A percentile compares a stretch with the other conserved stretches of the same genome.
Evolutionary conservation across 1,284 basidiomycete species (phyloP).

Genomic region (Cystobasidium sp.): DNA sequence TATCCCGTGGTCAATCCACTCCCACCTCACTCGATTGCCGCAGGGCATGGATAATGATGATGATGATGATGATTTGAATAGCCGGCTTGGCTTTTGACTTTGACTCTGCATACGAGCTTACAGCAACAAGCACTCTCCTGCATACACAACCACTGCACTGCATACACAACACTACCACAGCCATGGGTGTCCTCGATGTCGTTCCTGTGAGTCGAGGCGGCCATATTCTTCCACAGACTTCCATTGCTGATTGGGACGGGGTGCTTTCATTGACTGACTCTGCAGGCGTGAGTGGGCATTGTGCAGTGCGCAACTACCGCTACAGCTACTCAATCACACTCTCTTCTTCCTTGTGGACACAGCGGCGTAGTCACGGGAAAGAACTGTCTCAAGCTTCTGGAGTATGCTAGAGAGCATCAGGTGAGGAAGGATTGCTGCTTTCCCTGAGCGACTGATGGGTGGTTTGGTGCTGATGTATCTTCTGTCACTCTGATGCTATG

Average conservation of each 20-base stretch:
- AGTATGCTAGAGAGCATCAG: conserved; percentile 81
- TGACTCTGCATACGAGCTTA: not conserved
- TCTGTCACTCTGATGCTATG: not conserved
- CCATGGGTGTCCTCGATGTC: conserved; percentile 38
- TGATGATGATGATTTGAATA: not conserved
- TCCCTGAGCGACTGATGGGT: no score
- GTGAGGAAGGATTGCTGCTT: conserved; percentile 60
- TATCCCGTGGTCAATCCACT: no score
- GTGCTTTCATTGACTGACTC: no score
- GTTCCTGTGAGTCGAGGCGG: conserved; percentile 25
- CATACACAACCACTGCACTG: not conserved
- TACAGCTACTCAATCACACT: not conserved
- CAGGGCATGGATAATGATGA: no score
- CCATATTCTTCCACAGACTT: conserved; percentile 1
- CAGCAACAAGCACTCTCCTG: not conserved
- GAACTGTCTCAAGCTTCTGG: conserved; percentile 82
- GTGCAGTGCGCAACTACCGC: not conserved
- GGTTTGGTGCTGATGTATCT: not conserved
- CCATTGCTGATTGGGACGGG: not conserved
- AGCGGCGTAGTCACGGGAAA: conserved; percentile 82
- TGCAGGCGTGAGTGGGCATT: conserved; percentile 26
- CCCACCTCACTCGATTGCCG: no score
- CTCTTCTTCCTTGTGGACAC: not conserved
- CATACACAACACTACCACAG: conserved; percentile 25
- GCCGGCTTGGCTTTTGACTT: not conserved